Base-by-base conservation (phyloP, 371 early-diverging fungal species). In the Mortierella sp. region DNA sequence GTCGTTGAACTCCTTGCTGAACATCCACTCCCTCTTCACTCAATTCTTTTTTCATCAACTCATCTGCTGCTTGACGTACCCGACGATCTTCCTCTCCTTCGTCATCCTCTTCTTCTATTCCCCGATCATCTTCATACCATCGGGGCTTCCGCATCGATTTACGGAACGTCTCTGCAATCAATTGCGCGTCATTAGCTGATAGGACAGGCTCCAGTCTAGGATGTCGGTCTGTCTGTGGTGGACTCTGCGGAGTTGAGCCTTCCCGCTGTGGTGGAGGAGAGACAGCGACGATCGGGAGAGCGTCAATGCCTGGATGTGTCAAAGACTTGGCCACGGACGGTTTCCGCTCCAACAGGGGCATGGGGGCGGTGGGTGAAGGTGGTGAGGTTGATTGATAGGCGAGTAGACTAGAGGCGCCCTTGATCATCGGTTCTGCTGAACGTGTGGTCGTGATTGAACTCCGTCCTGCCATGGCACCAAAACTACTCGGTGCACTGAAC, bases 1-100 rank as follows among this genome's bases (percentile, higher is more conserved):
- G 66, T 21, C 76, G 62, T 53, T 75, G 76, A 7, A 75, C 76
- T 4, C 76, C 76, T 16, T 64, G 62, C 21, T 66, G 67, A 7
- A 75, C 76, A 64, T 75, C 76, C 23, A 75, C 59, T 1, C 76
- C 76, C 60, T 70, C 67, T n/a, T 75, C 76, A 30, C 68, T 75
- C 64, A 75, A 25, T 37, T 75, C 76, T 56, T 67, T 70, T 14
- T 64, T 66, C 60, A 75, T 30, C 29, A 75, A 30, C 26, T 64
- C 71, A 12, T 75, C 70, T 0, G 76, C 76, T 0, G 71, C 76
- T 15, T 52, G 63, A 53, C 76, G 76, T 1, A 64, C 60, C 37
- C 66, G 71, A 4, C 70, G 68, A 45, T 60, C 29, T 30, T 66
- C 76, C 0, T 68, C 69, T 5, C 66, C 74, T 14, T 70, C 71